Conservation (phyloP, 2,329 filamentous ascomycete genomes). For the Hypoxylon sp. region DNA sequence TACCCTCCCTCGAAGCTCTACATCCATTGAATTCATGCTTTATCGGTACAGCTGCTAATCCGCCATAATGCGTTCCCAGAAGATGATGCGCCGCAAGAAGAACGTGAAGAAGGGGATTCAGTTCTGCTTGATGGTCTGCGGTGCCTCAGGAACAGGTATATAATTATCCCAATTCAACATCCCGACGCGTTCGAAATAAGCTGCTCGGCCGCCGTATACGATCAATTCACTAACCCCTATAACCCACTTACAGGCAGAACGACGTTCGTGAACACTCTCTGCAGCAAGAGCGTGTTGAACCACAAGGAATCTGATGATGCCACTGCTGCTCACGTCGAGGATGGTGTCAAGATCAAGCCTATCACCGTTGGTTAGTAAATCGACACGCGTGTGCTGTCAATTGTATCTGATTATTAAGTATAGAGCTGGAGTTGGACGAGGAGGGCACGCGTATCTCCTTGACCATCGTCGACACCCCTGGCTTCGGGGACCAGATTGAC, state of each 20-base stretch:
- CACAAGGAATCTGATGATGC: conserved; percentile 95
- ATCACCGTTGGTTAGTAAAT: conserved; percentile 85
- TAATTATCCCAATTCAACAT: conserved; percentile 36
- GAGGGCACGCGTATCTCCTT: conserved; percentile 98
- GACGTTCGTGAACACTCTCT: conserved; percentile 99
- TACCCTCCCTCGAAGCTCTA: too few species aligned
- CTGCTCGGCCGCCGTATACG: background rate
- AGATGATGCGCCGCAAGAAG: conserved; percentile 99
- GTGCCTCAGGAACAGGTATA: conserved; percentile 96
- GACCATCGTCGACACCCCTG: conserved; percentile 97
- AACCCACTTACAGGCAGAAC: conserved; percentile 75
- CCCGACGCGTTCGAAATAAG: conserved; percentile 29
- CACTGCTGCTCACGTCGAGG: conserved; percentile 87
- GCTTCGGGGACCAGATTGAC: conserved; percentile 98
- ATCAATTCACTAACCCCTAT: conserved; percentile 16
- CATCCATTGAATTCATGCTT: too few species aligned
- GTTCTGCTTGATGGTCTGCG: conserved; percentile 99
- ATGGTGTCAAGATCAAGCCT: conserved; percentile 98
- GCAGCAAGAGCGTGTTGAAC: conserved; percentile 88
- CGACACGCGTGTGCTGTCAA: background rate
- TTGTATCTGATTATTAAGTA: conserved; percentile 37
- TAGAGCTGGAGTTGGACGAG: conserved; percentile 95
- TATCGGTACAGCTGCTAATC: conserved; percentile 35
- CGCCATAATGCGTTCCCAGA: conserved; percentile 59
- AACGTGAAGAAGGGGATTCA: conserved; percentile 99